Conservation (phyloP, 805 yeast species). For the Sporopachydermia quercuum region DNA sequence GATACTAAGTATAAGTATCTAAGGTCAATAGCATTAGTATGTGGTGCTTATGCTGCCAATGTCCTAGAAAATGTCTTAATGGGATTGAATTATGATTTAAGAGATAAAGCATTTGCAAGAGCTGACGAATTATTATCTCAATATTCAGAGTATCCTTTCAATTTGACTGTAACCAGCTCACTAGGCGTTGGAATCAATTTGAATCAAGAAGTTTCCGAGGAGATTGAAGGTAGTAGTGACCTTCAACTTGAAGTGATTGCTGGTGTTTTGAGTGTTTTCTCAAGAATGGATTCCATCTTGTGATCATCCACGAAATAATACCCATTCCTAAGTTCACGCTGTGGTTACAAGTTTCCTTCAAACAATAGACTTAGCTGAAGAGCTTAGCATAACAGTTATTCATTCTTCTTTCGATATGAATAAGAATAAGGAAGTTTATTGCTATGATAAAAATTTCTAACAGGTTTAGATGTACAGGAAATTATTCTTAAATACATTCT, state of each 20-base stretch:
- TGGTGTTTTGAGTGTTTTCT: conserved; percentile 79
- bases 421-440: too few relatives aligned
- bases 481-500: too few relatives aligned
- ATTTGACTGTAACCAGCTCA: conserved; percentile 33
- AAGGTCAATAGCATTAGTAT: conserved; percentile 68
- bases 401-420: too few relatives aligned
- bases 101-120: conserved; percentile 84
- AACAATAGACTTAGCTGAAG: too few relatives aligned
- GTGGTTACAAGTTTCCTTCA: too few relatives aligned
- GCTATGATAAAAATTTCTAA: too few relatives aligned
- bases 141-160: conserved; percentile 77
- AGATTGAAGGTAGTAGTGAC: conserved; percentile 33
- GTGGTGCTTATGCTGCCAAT: conserved; percentile 90
- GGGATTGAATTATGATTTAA: conserved; percentile 59
- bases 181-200: conserved; percentile 63
- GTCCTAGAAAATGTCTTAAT: conserved; percentile 82
- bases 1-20: conserved; percentile 52
- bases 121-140: conserved; percentile 85
- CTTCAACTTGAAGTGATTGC: conserved; percentile 80
- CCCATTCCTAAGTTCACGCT: too few relatives aligned
- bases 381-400: too few relatives aligned
- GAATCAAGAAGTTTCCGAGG: conserved; percentile 30
- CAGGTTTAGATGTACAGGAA: too few relatives aligned
- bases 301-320: too few relatives aligned
- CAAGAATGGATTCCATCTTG: conserved; percentile 82